phyloP scores from a whole-genome alignment of 2,329 filamentous ascomycete species.

The Ceratocystis destructans region DNA sequence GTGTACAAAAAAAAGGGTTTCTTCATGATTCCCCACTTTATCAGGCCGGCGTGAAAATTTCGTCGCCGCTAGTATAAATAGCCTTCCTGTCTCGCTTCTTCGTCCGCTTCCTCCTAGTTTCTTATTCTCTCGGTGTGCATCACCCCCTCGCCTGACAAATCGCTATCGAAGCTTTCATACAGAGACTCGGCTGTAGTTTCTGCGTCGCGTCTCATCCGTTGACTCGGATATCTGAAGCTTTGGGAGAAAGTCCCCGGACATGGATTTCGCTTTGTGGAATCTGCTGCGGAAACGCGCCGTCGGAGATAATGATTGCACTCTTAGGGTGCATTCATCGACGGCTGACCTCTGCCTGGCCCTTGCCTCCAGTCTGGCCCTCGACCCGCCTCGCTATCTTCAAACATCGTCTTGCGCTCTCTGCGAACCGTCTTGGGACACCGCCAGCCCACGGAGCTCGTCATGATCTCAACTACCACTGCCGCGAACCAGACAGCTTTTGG shows the following conservation, averaged over 20 bases:
- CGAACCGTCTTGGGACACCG: neutral
- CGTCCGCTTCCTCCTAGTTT: constrained; percentile 21
- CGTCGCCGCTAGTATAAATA: constrained; percentile 6
- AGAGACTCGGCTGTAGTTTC: constrained; percentile 36
- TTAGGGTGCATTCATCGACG: constrained; percentile 18
- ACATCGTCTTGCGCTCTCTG: constrained; percentile 22
- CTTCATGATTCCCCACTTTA: no score
- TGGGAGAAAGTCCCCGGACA: constrained; percentile 99
- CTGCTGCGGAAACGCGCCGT: constrained; percentile 92
- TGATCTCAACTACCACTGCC: neutral
- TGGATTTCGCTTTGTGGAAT: constrained; percentile 28
- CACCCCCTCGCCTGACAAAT: constrained; percentile 96
- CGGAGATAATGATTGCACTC: constrained; percentile 59
- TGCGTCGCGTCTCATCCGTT: constrained; percentile 23
- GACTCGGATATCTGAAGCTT: constrained; percentile 44
- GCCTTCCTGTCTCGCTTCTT: constrained; percentile 9
- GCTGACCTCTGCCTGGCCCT: constrained; percentile 31
- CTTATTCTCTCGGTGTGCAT: constrained; percentile 32
- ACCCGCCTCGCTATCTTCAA: neutral
- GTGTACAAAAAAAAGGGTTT: neutral
- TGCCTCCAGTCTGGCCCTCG: constrained; percentile 4
- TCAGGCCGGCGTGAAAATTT: neutral
- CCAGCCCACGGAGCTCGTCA: neutral
- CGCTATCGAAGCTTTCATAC: constrained; percentile 98
- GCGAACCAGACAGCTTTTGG: constrained; percentile 23